Base-by-base conservation (phyloP, 306 rosid genomes). In the Cicer bijugum region DNA sequence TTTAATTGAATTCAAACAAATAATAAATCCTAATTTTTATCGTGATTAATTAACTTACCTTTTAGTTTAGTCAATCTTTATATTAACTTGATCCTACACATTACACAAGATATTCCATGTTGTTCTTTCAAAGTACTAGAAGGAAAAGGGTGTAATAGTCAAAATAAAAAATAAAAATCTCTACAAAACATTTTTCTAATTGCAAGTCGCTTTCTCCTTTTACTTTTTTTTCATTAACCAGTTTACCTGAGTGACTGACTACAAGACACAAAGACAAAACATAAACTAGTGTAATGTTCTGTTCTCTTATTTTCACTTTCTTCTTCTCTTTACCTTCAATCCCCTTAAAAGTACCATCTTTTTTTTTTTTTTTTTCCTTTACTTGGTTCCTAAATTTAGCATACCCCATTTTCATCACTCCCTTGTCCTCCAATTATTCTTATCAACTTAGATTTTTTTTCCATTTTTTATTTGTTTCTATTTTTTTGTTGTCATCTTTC, bases 141-240 rank as follows among this genome's bases (percentile, higher is more conserved):
- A 20, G 14, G 1, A 62, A 46, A 28, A 58, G 84, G 85, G 62
- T 33, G 23, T 28, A 28, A 68, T 38, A 69, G 33, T 75, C 61
- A 75, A 77, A 69, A 73, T 1, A 62, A 37, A 23, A 46, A 15
- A 45, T 57, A 43, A 65, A 65, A 43, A 43, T 3, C 11, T 67
- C n/a, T 33, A 28, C 12, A 12, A 47, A 46, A 46, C 42, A 59
- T 33, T 44, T 64, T 14, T 53, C 48, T 57, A 70, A 69, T 57
- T 39, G 16, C 50, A 58, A 6, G 84, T 89, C 86, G 64, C 85
- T 80, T 76, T 87, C 90, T 70, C 72, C 52, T 57, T 50, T 76
- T 69, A 75, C 85, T 43, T 72, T 75, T 4, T 75, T 4, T 48
- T 51, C 57, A 42, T 80, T 19, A 15, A 62, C 65, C 53, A 14